Base-by-base conservation (phyloP, 176 grass and related monocot species). In the Phragmites australis region DNA sequence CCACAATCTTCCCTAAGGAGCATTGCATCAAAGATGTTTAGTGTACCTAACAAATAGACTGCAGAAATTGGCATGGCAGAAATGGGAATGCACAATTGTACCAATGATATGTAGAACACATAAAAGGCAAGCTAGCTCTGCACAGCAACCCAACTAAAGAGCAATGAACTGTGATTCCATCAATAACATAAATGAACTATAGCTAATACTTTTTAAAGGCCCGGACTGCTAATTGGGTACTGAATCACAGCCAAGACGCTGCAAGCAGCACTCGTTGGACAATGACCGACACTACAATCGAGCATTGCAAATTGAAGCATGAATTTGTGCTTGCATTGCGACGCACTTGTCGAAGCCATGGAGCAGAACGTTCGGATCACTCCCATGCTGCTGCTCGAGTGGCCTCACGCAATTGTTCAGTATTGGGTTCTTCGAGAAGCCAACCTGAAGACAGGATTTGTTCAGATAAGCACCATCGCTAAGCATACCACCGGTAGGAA, bases 381-480 rank as follows among this genome's bases (percentile, higher is more conserved):
- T 48, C 48, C 62, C 43, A 15, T 46, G 70, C 16, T 86, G 83
- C 80, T 89, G 88, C 80, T 91, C 77, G 39, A 91, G 77, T 16
- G 96, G 96, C 85, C 86, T 98, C 45, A 98, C 96, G 37, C 96
- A 98, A 76, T 90, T 98, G 89, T 86, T 98, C 61, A 83, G 72
- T 88, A 95, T 93, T 14, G 90, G 60, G n/a, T 42, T 78, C 56
- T 78, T 72, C 6, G 64, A 72, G 76, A 94, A 93, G 63, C 87
- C 77, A 0, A 86, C 87, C 96, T 98, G 86, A 21, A 86, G 68
- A 48, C n/a, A 51, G 32, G n/a, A 58, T 67, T 59, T 61, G 8
- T 77, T 65, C 7, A 76, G 18, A 45, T 27, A 50, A 76, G 55
- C 14, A 56, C 18, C 52, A 27, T 45, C 21, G 15, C n/a, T n/a